phyloP scores from a whole-genome alignment of 192 early-diverging fungal species.

The Funneliformis mosseae region DNA sequence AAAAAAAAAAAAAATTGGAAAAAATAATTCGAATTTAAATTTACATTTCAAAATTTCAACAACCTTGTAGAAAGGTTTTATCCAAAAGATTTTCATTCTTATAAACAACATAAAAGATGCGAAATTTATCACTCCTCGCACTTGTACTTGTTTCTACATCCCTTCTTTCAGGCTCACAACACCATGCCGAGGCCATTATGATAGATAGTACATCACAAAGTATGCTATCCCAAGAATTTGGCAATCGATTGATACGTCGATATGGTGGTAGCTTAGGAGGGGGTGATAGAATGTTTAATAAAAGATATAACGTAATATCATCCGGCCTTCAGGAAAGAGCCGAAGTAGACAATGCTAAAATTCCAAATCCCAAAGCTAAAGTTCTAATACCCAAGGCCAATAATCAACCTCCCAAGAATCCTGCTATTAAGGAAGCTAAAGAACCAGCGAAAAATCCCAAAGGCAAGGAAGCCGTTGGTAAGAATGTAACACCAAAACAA shows the following conservation, averaged over 20 bases:
- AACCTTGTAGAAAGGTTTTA: background rate
- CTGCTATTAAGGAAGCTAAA: background rate
- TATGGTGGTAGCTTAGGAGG: background rate
- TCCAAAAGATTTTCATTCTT: too few species aligned
- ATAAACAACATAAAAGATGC: background rate
- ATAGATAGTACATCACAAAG: background rate
- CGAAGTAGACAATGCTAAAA: background rate
- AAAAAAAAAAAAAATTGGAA: background rate
- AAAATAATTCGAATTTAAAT: background rate
- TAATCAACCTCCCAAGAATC: too few species aligned
- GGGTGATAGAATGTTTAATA: background rate
- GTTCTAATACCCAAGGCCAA: too few species aligned
- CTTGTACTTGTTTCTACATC: conserved; percentile 11
- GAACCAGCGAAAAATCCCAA: too few species aligned
- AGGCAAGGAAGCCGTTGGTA: too few species aligned
- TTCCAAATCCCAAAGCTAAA: too few species aligned
- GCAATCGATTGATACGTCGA: background rate
- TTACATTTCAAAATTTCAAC: background rate
- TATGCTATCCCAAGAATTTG: background rate
- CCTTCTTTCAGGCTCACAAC: conserved; percentile 4
- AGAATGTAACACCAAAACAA: too few species aligned
- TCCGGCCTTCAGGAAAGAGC: background rate
- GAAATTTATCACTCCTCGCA: conserved; percentile 7
- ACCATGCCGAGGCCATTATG: background rate
- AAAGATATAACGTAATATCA: background rate